Evolutionary conservation across 805 yeast genomes (phyloP), one percentile per base, ranked within the genome.

Genomic region (Cyberlindnera mrakii): DNA sequence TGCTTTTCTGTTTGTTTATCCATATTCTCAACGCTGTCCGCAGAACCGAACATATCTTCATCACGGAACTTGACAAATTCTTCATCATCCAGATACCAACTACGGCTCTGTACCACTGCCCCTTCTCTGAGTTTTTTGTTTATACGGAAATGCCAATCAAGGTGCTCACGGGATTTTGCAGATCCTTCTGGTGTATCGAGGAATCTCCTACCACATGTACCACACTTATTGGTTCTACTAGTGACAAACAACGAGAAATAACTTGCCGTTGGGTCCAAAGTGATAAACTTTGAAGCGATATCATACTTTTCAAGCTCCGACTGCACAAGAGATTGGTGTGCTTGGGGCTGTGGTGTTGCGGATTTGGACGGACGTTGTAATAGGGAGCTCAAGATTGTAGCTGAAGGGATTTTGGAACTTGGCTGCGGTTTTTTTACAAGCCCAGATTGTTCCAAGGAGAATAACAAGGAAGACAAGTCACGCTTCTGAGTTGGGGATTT

Each of bases 61-160:
- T 88, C 96, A 46, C 76, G 78, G 66, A 85, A 87, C 19, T 72
- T 71, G 23, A 76, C 73, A 91, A 96, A 89, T 35, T 79, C 80
- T 19, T 71, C 68, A 48, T 78, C 84, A 48, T 78, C 80, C 46
- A 89, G 64, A 60, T 80, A 90, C 95, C 96, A 90, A 52, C 80
- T 75, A 54, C 97, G 69, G 34, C 86, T 81, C 58, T 85, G 90
- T 35, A 82, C 80, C 33, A 57, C 50, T 23, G 60, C 57, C 25
- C 75, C 74, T 44, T 71, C 75, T 36, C 78, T 76, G 38, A 85
- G 68, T 54, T 84, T 81, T 59, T 86, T 87, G 62, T 88, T 91
- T 35, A 87, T 84, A 54, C 98, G 76, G 68, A 88, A 89, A 68
- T 91, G 98, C 97, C 97, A 91, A 63, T 91, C 99, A 51, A 88